Base-by-base conservation (phyloP, 2,329 filamentous ascomycete species). In the Xylariaceae sp. region DNA sequence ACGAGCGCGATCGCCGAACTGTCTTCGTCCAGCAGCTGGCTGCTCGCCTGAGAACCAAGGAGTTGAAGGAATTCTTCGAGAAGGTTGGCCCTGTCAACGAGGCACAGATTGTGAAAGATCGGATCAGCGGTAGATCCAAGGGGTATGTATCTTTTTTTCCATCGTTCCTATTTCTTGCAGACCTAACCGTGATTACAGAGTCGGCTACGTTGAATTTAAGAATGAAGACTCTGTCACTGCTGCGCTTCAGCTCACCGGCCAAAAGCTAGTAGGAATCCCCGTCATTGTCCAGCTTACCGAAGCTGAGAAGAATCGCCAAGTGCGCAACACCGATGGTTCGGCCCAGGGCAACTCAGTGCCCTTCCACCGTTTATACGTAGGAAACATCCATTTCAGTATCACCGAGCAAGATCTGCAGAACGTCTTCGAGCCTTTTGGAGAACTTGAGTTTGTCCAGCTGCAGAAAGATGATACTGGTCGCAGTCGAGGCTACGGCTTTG, bases 371-470 rank as follows among this genome's bases (percentile, higher is more conserved):
- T 87, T 99, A 54, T 99, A 97, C 72, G 93, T 99, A 63, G 94
- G 94, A 73, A 99, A 99, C 71, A 97, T 99, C 63, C 94, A 99
- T 77, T 99, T 99, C 81, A 97, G 91, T 71, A 96, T 99, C 70
- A 97, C 91, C 68, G 94, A 99, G 75, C 86, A 87, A 71, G 95
- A 99, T 74, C 79, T 99, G 60, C 88, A 93, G 78, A 91, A 93
- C 69, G 91, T 99, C 56, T 99, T 99, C 72, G 90, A 95, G 75
- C 93, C 94, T 1, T 99, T 97, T 73, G 94, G 94, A 64, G 92
- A 96, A 75, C 86, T 99, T 53, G 94, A 97, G 70, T 97, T 97
- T 72, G 92, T 97, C 53, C 92, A 97, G 70, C 81, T 99, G 53
- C 95, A 99, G 72, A 97, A 96, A 75, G 95, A 99, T 66, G 94